Evolutionary conservation across 495 filamentous ascomycete species (phyloP), one percentile per base, ranked within the genome.

Genomic region (Penicillium maclennaniae): DNA sequence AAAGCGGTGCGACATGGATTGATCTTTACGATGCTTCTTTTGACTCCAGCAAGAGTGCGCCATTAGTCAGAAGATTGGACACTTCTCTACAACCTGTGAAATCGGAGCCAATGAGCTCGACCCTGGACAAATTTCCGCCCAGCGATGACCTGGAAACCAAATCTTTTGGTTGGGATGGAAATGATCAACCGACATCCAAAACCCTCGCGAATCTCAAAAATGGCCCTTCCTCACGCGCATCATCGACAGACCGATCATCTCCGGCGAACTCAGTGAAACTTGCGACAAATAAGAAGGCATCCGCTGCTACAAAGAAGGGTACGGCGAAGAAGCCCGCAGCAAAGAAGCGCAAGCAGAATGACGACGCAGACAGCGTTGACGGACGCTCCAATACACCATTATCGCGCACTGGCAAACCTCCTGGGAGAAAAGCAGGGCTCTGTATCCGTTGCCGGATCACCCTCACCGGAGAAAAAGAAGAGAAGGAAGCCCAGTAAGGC

Each of bases 301-400:
- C 72, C 8, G 62, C 60, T 3, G 61, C 65, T 12, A 74, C 71
- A 2, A 84, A 83, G 62, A 83, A 83, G 55, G 80, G 78, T 4
- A 74, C 71, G n/a, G 77, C 74, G 8, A 84, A 75, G 60, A 84
- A 84, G 53, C 68, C 79, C 3, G 60, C 76, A 0, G 45, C 68
- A 27, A 87, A 84, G 65, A 84, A 83, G 62, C 82, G 81, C 50
- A 85, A 82, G 54, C 51, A 78, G 28, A 66, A 69, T 44, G 70
- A 73, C 15, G 82, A 84, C 15, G 51, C 53, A 17, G 78, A 81
- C 15, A 77, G 72, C 47, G 56, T 72, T 10, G 68, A 72, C 46
- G 62, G 70, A 7, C 75, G 70, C 14, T 72, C 69, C 8, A 75
- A 76, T 41, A 80, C 73, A 9, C 77, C 74, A 20, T 61, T 74